Percentiles rank a stretch among this genome's conserved stretches.
phyloP scores from a whole-genome alignment of 2,329 filamentous ascomycete genomes.

The Zalaria sp. region DNA sequence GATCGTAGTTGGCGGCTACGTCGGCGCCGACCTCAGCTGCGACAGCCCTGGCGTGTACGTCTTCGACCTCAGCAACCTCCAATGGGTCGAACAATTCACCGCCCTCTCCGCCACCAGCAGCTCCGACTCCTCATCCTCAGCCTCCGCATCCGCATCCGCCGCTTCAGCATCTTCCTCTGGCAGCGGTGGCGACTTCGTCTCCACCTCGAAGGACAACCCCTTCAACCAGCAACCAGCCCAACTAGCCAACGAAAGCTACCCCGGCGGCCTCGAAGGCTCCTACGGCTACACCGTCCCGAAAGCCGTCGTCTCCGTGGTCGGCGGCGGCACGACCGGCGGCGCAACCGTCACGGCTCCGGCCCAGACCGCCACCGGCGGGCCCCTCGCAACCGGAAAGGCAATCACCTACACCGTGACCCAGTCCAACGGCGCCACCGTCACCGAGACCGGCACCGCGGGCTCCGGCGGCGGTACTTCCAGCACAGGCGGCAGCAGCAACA shows the following conservation, averaged over 20 bases:
- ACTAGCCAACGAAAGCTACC: constrained; percentile 26
- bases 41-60: constrained; percentile 59
- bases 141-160: constrained; percentile 12
- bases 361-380: constrained; percentile 50
- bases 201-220: constrained; percentile 19
- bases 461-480: constrained; percentile 27
- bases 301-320: constrained; percentile 49
- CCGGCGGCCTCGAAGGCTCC: constrained; percentile 42
- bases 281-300: constrained; percentile 58
- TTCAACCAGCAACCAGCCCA: constrained; percentile 40
- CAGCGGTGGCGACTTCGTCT: constrained; percentile 12
- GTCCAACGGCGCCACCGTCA: constrained; percentile 31
- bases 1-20: constrained; percentile 60
- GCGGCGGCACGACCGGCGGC: constrained; percentile 49
- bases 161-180: constrained; percentile 6
- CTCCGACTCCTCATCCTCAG: constrained; percentile 27
- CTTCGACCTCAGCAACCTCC: constrained; percentile 57
- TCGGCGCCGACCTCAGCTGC: constrained; percentile 45
- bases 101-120: constrained; percentile 41
- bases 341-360: constrained; percentile 55
- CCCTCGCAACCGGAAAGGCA: constrained; percentile 54
- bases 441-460: constrained; percentile 20
- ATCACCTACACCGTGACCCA: constrained; percentile 54
- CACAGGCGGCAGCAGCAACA: constrained; percentile 30
- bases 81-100: constrained; percentile 59